Base-by-base conservation (phyloP, 1,139 yeast genomes). In the Sugiyamaella novakii region DNA sequence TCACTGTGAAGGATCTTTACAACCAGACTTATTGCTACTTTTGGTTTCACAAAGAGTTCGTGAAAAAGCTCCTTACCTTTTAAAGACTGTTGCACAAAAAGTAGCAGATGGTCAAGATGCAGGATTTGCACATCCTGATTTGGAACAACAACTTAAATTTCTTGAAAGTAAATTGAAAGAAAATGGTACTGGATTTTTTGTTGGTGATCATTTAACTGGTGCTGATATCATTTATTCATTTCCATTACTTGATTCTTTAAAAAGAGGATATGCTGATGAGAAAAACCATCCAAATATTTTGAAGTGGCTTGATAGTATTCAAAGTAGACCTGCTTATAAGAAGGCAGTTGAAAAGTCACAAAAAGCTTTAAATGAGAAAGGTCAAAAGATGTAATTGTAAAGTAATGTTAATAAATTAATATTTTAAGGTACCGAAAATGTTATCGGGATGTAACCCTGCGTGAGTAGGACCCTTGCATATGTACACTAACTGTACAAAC, bases 1-100 rank as follows among this genome's bases (percentile, higher is more conserved):
- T 58, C 79, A 74, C 55, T 60, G 79, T 4, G 88, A 83, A 60
- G 85, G 82, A 0, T 72, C 83, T 29, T 63, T 82, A 44, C 80
- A 77, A 60, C 79, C 78, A 12, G 61, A 70, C 48, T 68, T 78
- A 19, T 59, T 79, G 3, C 62, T 76, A 54, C 64, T 78, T 43
- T 68, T 76, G 31, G 70, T 78, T 43, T 62, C 43, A 64, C 65
- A 5, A 2, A 70, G 65, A 39, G 44, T 39, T 10, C 41, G 28
- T 15, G 57, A 67, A 25, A 52, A 53, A 17, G 74, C 79, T 1
- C 87, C 87, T 1, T 66, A 71, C 54, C 77, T 80, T 4, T 57
- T 76, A 19, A 71, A 75, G 49, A 67, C 68, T 17, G 44, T 79
- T 7, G 73, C 76, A 5, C 64, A 66, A 33, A 49, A 65, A 12